Evolutionary conservation across 345 rosid genomes (phyloP).

Genomic region (Eucalyptus pumila): DNA sequence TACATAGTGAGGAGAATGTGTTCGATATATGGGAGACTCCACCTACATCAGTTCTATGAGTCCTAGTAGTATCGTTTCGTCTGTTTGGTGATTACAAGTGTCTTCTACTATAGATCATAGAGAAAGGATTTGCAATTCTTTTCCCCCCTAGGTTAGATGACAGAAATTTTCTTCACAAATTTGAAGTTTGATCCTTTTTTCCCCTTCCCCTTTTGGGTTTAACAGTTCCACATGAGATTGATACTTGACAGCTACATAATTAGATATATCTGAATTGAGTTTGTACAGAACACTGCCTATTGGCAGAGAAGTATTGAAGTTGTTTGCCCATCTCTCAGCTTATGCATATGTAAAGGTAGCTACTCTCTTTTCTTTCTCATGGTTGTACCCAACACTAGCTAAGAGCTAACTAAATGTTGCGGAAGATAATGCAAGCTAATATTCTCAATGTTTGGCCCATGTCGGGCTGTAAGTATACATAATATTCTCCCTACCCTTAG

Average conservation of each 20-base stretch:
- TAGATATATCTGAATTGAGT: background rate
- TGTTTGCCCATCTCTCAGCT: background rate
- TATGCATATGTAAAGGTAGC: background rate
- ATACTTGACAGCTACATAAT: background rate
- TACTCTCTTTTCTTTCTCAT: background rate
- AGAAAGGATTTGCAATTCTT: too few species aligned
- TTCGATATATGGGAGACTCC: conserved; percentile 93
- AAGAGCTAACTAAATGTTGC: background rate
- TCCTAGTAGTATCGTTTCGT: too few species aligned
- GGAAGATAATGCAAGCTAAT: background rate
- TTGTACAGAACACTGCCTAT: background rate
- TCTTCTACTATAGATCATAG: too few species aligned
- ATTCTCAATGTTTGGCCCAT: too few species aligned
- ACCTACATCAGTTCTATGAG: conserved; percentile 5
- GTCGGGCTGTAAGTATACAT: too few species aligned
- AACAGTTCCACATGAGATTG: background rate
- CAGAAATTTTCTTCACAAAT: background rate
- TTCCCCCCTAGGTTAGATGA: background rate
- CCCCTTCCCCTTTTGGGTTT: background rate
- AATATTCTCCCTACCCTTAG: too few species aligned
- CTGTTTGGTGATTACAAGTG: too few species aligned
- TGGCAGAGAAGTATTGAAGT: background rate
- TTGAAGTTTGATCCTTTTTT: background rate
- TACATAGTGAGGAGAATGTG: conserved; percentile 88
- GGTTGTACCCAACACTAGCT: background rate